A percentile compares a stretch with the other conserved stretches of the same genome.
Conservation (phyloP, 2,329 filamentous ascomycete genomes). For the Bipolaris bicolor region DNA sequence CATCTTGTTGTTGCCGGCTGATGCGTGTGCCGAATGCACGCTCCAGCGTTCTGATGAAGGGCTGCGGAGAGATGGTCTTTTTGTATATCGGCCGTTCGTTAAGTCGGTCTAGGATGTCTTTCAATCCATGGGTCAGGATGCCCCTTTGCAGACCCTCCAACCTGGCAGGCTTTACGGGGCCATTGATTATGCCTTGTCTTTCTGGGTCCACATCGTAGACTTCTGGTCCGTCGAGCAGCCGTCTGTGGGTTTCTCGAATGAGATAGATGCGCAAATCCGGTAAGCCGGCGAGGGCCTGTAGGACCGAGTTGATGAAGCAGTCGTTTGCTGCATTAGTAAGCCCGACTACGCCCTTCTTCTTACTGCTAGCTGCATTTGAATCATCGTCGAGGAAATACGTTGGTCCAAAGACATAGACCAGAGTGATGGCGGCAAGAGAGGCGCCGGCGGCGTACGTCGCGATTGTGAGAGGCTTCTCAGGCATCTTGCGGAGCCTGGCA, state of each 20-base stretch:
- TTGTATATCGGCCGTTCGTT: conserved; percentile 93
- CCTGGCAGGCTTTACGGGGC: conserved; percentile 54
- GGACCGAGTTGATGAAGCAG: conserved; percentile 84
- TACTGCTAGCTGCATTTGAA: conserved; percentile 66
- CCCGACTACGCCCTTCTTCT: conserved; percentile 85
- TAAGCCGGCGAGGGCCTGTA: conserved; percentile 90
- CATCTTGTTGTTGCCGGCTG: conserved; percentile 94
- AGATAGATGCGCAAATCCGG: conserved; percentile 89
- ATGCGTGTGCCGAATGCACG: conserved; percentile 87
- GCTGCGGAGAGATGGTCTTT: conserved; percentile 89
- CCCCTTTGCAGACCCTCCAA: conserved; percentile 73
- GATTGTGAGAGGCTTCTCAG: conserved; percentile 80
- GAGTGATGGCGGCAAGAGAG: conserved; percentile 89
- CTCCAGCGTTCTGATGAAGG: conserved; percentile 84
- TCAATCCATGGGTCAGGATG: conserved; percentile 82
- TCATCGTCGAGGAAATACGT: conserved; percentile 94
- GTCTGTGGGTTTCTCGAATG: conserved; percentile 86
- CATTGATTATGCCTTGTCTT: conserved; percentile 50
- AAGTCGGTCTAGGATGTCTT: conserved; percentile 88
- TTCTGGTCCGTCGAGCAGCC: conserved; percentile 76
- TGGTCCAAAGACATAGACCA: conserved; percentile 97
- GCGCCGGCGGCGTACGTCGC: conserved; percentile 95
- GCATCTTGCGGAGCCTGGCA: conserved; percentile 62
- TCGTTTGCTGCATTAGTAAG: conserved; percentile 87
- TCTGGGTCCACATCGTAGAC: conserved; percentile 71